phyloP scores from a whole-genome alignment of 306 rosid genomes.

The Lathyrus oleraceus region DNA sequence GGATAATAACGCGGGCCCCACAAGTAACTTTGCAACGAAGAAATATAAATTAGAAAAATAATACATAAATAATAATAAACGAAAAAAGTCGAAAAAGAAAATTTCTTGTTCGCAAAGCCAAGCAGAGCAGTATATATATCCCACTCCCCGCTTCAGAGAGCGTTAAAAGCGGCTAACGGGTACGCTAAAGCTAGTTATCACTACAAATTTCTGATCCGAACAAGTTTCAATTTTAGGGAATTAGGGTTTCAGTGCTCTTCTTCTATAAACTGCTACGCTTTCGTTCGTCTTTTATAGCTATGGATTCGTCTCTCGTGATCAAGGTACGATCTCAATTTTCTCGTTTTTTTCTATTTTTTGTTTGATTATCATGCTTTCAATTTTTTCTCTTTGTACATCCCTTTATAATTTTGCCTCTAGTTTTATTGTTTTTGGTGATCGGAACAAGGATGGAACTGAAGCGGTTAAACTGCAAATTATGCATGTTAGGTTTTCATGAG shows the following conservation, averaged over 20 bases:
- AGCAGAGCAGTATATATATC: slow-evolving; percentile 19
- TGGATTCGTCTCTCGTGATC: slow-evolving; percentile 69
- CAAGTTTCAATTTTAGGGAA: slow-evolving; percentile 23
- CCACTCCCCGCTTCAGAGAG: background rate
- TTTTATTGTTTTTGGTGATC: background rate
- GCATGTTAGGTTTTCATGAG: background rate
- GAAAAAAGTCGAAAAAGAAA: slow-evolving; percentile 18
- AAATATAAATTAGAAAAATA: background rate
- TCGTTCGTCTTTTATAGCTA: slow-evolving; percentile 14
- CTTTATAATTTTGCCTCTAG: background rate
- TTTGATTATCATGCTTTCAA: background rate
- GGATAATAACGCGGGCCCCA: slow-evolving; percentile 30
- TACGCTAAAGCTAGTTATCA: slow-evolving; percentile 25
- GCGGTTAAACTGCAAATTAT: background rate
- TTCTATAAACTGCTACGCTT: slow-evolving; percentile 26
- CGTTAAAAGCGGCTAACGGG: slow-evolving; percentile 47
- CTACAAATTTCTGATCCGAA: background rate
- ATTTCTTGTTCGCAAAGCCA: slow-evolving; percentile 62
- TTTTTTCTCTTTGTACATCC: background rate
- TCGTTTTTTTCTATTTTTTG: background rate
- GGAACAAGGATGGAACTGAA: background rate
- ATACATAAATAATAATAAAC: background rate
- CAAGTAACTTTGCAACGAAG: slow-evolving; percentile 38
- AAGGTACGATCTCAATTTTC: slow-evolving; percentile 56
- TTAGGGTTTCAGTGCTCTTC: slow-evolving; percentile 39